phyloP scores from a whole-genome alignment of 106 monocot species.

The Iris macrosiphon region DNA sequence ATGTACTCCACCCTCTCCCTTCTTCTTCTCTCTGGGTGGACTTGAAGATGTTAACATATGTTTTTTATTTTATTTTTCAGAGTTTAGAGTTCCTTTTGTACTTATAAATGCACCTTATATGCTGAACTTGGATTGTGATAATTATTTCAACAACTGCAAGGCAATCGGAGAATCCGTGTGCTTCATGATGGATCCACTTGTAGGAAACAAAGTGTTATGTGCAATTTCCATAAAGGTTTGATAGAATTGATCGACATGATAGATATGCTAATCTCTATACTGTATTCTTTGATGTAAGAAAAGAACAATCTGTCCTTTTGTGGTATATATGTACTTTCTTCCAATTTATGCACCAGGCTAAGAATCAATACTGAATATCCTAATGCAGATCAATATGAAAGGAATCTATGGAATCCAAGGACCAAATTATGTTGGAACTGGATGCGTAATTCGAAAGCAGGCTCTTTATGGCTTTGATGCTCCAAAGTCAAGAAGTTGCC shows the following conservation, averaged over 20 bases:
- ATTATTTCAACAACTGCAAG: constrained; percentile 84
- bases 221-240: constrained; percentile 86
- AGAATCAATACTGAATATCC: neutral
- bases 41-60: too few relatives aligned
- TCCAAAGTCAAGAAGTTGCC: constrained; percentile 48
- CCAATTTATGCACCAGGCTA: neutral
- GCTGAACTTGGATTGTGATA: constrained; percentile 84
- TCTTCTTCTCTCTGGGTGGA: neutral
- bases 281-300: constrained; percentile 80
- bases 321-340: neutral
- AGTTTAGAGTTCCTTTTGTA: constrained; percentile 78
- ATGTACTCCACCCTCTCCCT: neutral
- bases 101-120: constrained; percentile 73
- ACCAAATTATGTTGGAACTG: constrained; percentile 83
- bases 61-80: neutral
- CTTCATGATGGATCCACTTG: constrained; percentile 73
- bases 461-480: constrained; percentile 88
- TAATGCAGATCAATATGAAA: constrained; percentile 85
- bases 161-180: constrained; percentile 87
- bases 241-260: constrained; percentile 75
- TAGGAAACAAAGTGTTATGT: constrained; percentile 71
- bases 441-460: constrained; percentile 71
- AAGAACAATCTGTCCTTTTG: neutral
- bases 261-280: constrained; percentile 78
- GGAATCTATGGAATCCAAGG: constrained; percentile 84